Evolutionary conservation across 73 alveolate species (phyloP).

Genomic region (Breviolum minutum): DNA sequence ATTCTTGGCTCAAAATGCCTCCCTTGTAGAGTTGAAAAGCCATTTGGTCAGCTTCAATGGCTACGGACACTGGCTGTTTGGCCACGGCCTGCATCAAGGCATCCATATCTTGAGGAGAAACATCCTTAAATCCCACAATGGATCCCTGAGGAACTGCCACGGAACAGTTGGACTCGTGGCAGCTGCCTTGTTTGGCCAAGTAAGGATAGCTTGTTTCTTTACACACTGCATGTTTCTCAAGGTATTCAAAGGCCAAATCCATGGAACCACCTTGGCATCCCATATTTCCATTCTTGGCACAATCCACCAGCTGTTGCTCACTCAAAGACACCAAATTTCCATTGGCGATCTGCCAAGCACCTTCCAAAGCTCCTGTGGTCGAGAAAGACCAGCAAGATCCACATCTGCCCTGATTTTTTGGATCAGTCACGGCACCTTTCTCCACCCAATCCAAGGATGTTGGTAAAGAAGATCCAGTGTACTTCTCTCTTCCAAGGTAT

Average conservation of each 20-base stretch:
- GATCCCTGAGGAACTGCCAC: conserved; percentile 87
- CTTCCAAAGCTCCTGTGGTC: conserved; percentile 98
- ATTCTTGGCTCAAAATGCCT: conserved; percentile 53
- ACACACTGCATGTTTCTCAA: conserved; percentile 96
- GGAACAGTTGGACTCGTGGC: conserved; percentile 95
- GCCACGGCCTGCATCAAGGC: conserved; percentile 96
- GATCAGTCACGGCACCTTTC: conserved; percentile 83
- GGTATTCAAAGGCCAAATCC: conserved; percentile 97
- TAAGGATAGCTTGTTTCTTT: conserved; percentile 96
- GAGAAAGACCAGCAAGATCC: conserved; percentile 99
- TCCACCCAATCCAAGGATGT: conserved; percentile 33
- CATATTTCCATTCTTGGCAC: conserved; percentile 96
- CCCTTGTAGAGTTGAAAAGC: conserved; percentile 81
- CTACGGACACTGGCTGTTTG: conserved; percentile 97
- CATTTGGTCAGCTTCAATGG: conserved; percentile 97
- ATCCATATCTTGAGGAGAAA: conserved; percentile 70
- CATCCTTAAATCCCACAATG: conserved; percentile 85
- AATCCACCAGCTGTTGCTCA: conserved; percentile 98
- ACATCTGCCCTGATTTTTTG: conserved; percentile 95
- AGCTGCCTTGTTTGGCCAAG: conserved; percentile 88
- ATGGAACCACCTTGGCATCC: conserved; percentile 98
- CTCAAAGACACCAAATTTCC: conserved; percentile 96
- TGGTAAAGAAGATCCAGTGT: conserved; percentile 11
- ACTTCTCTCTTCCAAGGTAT: conserved; percentile 38
- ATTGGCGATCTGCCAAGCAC: conserved; percentile 96